Evolutionary conservation across 2,329 filamentous ascomycete species (phyloP), one percentile per base, ranked within the genome.

Genomic region (Annulohypoxylon truncatum): DNA sequence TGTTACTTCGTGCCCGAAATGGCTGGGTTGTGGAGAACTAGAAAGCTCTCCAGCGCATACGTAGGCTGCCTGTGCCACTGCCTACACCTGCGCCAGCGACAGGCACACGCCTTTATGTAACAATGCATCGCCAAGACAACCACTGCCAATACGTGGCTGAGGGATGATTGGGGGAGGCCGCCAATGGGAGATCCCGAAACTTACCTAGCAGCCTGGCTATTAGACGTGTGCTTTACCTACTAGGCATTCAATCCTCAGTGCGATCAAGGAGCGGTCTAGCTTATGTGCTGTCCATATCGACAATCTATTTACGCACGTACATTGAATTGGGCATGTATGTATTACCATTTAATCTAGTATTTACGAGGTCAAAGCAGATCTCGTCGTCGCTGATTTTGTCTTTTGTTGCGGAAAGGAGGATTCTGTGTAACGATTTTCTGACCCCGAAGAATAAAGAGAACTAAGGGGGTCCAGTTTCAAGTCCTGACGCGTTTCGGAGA

Each of bases 101-200:
- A 12, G 12, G 13, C 31, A 35, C 31, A 35, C 13, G 31, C 31
- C 13, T 35, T 35, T n/a, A 31, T 31, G 18, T 31, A 50, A 12
- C 18, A 33, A n/a, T 51, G 51, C 47, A 59, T 59, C 55, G 51
- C 40, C 33, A 52, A 28, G 28, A 15, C 46, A 48, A 18, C 40
- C 59, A 31, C 52, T 66, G 60, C 63, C 48, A 24, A 28, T 64
- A 67, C 67, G 67, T 69, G 60, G 67, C 63, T 69, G 60, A 61
- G 46, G 55, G 26, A 50, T 63, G 35, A 61, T 53, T 44, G 51
- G 47, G 38, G 38, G 62, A 68, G 66, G 66, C 66, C 60, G 50
- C 67, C 59, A 64, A 65, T 60, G 61, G 40, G 56, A 56, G 20
- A 47, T 18, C 24, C 58, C 44, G 47, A 61, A 46, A 26, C 35